These are phyloP conservation scores for Helianthus annuus DNA, from an alignment of 129 eudicot species.

Conservation along the genomic window HanXRQr2.0-SUNRISE NC_035442.2:168376337-168376836, in stretches of 20 bases:
- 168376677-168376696: slow-evolving; percentile 89
- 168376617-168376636: slow-evolving; percentile 96
- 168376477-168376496: slow-evolving; percentile 86
- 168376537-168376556: slow-evolving; percentile 84
- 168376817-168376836: too few relatives aligned
- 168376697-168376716: slow-evolving; percentile 94
- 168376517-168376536: slow-evolving; percentile 98
- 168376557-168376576: slow-evolving; percentile 71
- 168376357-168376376: slow-evolving; percentile 56
- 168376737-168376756: slow-evolving; percentile 81
- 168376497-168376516: slow-evolving; percentile 94
- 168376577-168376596: slow-evolving; percentile 91
- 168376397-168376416: slow-evolving; percentile 81
- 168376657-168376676: slow-evolving; percentile 83
- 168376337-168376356: slow-evolving; percentile 91
- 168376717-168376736: slow-evolving; percentile 74
- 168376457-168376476: slow-evolving; percentile 92
- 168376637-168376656: slow-evolving; percentile 95
- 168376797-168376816: too few relatives aligned
- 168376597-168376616: slow-evolving; percentile 95
- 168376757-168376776: slow-evolving; percentile 28
- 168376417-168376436: slow-evolving; percentile 45
- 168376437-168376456: slow-evolving; percentile 72
- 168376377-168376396: slow-evolving; percentile 89
- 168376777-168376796: neutral